A percentile compares a stretch with the other conserved stretches of the same genome.
These are phyloP conservation scores for Gossypium longicalyx DNA, from an alignment of 345 rosid genomes.

Conservation along the genomic window DNA sequence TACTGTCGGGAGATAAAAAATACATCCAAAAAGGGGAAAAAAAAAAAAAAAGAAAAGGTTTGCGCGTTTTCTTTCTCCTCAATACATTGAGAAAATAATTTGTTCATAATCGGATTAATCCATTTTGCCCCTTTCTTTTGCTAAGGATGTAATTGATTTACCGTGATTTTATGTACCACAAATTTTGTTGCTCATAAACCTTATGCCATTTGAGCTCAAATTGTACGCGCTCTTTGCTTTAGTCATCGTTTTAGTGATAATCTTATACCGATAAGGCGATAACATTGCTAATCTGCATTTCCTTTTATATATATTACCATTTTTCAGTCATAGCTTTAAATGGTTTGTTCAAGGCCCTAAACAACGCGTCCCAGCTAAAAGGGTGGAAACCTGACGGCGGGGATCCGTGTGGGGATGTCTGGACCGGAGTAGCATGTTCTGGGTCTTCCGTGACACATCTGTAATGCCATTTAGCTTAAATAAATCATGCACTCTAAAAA, in stretches of 20 bases:
- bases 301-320: background rate
- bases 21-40: too few relatives aligned
- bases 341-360: slow-evolving; percentile 55
- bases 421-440: slow-evolving; percentile 84
- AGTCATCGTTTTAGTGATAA: background rate
- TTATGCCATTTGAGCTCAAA: background rate
- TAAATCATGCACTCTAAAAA: background rate
- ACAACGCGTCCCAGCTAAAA: slow-evolving; percentile 52
- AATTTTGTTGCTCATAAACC: background rate
- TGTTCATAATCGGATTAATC: background rate
- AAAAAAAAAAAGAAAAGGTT: too few relatives aligned
- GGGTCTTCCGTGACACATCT: slow-evolving; percentile 62
- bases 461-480: slow-evolving; percentile 31
- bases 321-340: slow-evolving; percentile 59
- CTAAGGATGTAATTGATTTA: background rate
- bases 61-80: too few relatives aligned
- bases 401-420: slow-evolving; percentile 75
- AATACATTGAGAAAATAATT: background rate
- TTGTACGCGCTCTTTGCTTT: background rate
- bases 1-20: background rate
- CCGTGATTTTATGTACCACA: background rate
- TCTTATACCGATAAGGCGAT: background rate
- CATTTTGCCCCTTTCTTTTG: background rate
- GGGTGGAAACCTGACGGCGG: slow-evolving; percentile 70
- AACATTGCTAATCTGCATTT: slow-evolving; percentile 6